Evolutionary conservation across 2,329 filamentous ascomycete species (phyloP), one percentile per base, ranked within the genome.

Genomic region (Coleophoma crateriformis): DNA sequence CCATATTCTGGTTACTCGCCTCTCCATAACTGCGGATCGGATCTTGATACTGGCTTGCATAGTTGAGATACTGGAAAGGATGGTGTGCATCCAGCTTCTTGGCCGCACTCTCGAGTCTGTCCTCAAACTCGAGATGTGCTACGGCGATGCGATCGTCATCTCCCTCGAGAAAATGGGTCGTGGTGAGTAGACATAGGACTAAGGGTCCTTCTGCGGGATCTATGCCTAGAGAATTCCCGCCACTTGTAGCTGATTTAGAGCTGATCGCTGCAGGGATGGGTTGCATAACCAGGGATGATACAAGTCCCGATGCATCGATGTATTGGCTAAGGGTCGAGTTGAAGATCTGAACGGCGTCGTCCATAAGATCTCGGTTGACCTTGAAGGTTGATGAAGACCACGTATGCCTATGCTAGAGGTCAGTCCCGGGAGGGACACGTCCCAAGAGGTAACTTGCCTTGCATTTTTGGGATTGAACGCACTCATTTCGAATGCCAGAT

Each of bases 11-110:
- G 42, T 71, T 54, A 14, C 71, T 75, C 2, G 64, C 59, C 3
- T 55, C 34, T 0, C 74, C 72, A 49, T 76, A 78, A 11, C 67
- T 60, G 0, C 54, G n/a, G 15, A 77, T 61, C 1, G 71, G 67
- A 32, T 71, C 57, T 53, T 77, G 73, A 17, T 62, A 64, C 35
- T 59, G 58, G 12, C 67, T 65, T 1, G 72, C 73, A 50, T 77
- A 77, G 55, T 77, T 76, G 33, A 72, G 63, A 57, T 76, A 75
- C 15, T 48, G 39, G 45, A 49, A 57, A 5, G n/a, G 19, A 33
- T 51, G 34, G 3, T 49, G 38, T 14, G 52, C 33, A 4, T 49
- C 50, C 15, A 27, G 10, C 19, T 20, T 14, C 32, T 44, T 44
- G 35, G 22, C 19, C 42, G 22, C 22, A 43, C 34, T 6, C 37